A percentile compares a stretch with the other conserved stretches of the same genome.
phyloP scores from a whole-genome alignment of 192 early-diverging fungal genomes.

The Linnemannia hyalina region DNA sequence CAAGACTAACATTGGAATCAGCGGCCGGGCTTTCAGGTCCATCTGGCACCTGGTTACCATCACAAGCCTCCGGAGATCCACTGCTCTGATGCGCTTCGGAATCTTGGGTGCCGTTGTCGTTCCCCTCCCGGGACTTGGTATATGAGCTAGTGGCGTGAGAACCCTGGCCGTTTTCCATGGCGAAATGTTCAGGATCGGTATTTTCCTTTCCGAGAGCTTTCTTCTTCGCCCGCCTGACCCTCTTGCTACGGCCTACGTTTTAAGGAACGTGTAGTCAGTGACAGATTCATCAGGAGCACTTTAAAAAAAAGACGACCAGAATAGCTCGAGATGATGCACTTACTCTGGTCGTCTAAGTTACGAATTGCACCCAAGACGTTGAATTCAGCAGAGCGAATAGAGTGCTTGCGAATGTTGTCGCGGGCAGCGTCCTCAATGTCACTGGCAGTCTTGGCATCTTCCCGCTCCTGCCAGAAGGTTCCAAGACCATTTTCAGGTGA shows the following conservation, averaged over 20 bases:
- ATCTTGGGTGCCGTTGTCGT: conserved; percentile 13
- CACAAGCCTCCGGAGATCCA: conserved; percentile 16
- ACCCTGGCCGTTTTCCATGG: conserved; percentile 6
- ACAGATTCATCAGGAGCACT: conserved; percentile 13
- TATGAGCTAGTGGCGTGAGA: neutral
- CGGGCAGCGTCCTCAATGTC: conserved; percentile 22
- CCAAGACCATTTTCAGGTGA: conserved; percentile 29
- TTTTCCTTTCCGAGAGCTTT: conserved; percentile 24
- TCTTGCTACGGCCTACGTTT: conserved; percentile 19
- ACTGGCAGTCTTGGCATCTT: conserved; percentile 19
- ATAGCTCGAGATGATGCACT: conserved; percentile 8
- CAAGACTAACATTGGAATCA: too few relatives aligned
- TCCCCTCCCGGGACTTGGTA: conserved; percentile 10
- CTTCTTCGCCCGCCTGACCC: conserved; percentile 4
- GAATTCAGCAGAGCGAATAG: conserved; percentile 26
- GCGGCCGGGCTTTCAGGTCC: conserved; percentile 1
- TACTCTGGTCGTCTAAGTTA: conserved; percentile 27
- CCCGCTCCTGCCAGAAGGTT: conserved; percentile 29
- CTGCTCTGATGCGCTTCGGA: neutral
- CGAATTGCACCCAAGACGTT: conserved; percentile 31
- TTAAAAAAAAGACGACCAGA: neutral
- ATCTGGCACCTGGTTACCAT: conserved; percentile 2
- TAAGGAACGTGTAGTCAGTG: conserved; percentile 13
- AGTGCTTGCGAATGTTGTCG: conserved; percentile 29
- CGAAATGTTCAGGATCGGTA: conserved; percentile 11